phyloP scores from a whole-genome alignment of 306 rosid species.

The Psophocarpus tetragonolobus region DNA sequence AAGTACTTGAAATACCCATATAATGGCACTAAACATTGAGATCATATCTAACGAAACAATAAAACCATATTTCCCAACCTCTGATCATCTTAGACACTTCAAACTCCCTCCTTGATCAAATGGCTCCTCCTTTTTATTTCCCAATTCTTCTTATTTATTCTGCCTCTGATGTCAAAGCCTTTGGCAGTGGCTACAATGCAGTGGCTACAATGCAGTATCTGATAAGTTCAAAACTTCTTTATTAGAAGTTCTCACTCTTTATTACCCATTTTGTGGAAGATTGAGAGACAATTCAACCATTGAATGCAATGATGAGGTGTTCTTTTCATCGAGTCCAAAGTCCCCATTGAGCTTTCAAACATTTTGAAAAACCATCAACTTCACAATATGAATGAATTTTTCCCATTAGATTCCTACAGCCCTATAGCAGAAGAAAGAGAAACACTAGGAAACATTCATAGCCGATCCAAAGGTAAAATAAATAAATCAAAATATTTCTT shows the following conservation, averaged over 20 bases:
- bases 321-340: neutral
- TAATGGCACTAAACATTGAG: slow-evolving; percentile 12
- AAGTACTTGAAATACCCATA: neutral
- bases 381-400: neutral
- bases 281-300: neutral
- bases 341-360: neutral
- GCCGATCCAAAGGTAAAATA: too few species aligned
- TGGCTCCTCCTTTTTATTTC: slow-evolving; percentile 26
- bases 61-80: slow-evolving; percentile 37
- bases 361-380: neutral
- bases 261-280: slow-evolving; percentile 38
- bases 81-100: slow-evolving; percentile 12
- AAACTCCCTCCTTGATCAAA: slow-evolving; percentile 35
- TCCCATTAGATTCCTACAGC: slow-evolving; percentile 25
- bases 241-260: slow-evolving; percentile 26
- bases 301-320: slow-evolving; percentile 34
- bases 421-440: neutral
- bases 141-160: slow-evolving; percentile 33
- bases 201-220: too few species aligned
- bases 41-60: slow-evolving; percentile 10
- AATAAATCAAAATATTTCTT: too few species aligned
- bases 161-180: neutral
- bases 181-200: neutral
- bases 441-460: too few species aligned
- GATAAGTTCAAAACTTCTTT: neutral